Evolutionary conservation across 768 basidiomycete genomes (phyloP), one percentile per base, ranked within the genome.

Genomic region (Rhodosporidiobolus sp.): DNA sequence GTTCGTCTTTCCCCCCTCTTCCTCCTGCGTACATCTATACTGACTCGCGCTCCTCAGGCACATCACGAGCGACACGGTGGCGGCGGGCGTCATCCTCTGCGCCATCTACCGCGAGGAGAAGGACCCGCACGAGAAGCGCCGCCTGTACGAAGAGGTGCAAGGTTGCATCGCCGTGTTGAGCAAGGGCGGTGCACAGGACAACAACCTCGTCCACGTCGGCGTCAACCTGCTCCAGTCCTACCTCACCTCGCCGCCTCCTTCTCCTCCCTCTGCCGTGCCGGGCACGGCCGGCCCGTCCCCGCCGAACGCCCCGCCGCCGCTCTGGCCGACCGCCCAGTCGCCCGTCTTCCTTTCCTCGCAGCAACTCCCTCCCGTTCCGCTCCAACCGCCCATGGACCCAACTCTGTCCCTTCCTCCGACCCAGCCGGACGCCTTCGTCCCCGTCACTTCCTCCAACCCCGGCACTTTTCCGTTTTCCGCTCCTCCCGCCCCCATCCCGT

Each of bases 131-230:
- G 58, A 59, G 45, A n/a, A 30, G n/a, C 58, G 43, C 10, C 43
- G n/a, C 14, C 58, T 59, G n/a, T 22, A 28, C 43, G 38, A 12
- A 4, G 43, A 59, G 4, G 58, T 59, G n/a, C 45, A 45, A 7
- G 43, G 4, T 14, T 30, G 26, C 45, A 45, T 59, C 58, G 43
- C 26, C 16, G 58, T 59, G 17, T 43, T 59, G 3, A 12, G 7
- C 9, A 59, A 59, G 28, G 58, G 58, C 43, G 58, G 58, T 5
- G 4, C 54, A 19, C 12, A 22, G n/a, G 58, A 59, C 58, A 59
- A 59, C 45, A 43, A 38, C 19, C 58, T 59, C 43, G 58, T 59
- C n/a, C n/a, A 28, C n/a, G 9, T 59, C n/a, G 58, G 58, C 45
- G 30, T 59, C 58, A 45, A 43, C 43, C n/a, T 59, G 6, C 58